Base-by-base conservation (phyloP, 2,329 filamentous ascomycete species). In the Ceratocystis ficicola region DNA sequence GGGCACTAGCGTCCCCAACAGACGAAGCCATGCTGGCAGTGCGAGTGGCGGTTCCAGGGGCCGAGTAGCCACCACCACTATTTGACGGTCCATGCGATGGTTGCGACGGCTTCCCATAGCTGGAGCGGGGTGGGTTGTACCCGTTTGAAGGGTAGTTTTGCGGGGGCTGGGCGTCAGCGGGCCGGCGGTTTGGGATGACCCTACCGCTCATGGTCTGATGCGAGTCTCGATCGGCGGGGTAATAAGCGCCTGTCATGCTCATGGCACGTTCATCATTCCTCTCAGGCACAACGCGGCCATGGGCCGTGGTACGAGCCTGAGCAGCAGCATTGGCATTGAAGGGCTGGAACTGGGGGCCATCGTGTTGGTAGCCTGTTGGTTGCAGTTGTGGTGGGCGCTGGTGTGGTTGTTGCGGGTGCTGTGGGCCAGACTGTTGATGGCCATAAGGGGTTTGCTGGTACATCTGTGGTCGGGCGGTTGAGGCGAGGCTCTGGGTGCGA, bases 151-250 rank as follows among this genome's bases (percentile, higher is more conserved):
- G 65, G 36, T 65, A 59, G 41, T 57, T 65, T 32, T 57, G 52
- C 36, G 64, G 64, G 17, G 66, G 62, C 30, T 64, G 73, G 48
- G 73, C 68, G 64, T 81, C 79, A 66, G 73, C 79, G 66, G 75
- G 78, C 71, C 77, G 78, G 80, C 75, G 83, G 71, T 86, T 89
- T 2, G 94, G 94, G 70, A 99, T 95, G 22, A 95, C 82, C 70
- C 94, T 84, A 61, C 94, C 94, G 73, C 89, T 95, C 84, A 93
- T 95, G 5, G 92, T 96, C 75, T 96, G 93, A 74, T 94, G 88
- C 57, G 91, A 80, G 71, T 89, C 88, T 68, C 83, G 82, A 70
- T 95, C 90, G 65, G 87, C 81, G 2, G 86, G 81, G 70, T 90
- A 74, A 68, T 78, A 80, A 22, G 74, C 89, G 8, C 89, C 90